phyloP scores from a whole-genome alignment of 2,329 filamentous ascomycete species.

The Aspergillus viridinutans region DNA sequence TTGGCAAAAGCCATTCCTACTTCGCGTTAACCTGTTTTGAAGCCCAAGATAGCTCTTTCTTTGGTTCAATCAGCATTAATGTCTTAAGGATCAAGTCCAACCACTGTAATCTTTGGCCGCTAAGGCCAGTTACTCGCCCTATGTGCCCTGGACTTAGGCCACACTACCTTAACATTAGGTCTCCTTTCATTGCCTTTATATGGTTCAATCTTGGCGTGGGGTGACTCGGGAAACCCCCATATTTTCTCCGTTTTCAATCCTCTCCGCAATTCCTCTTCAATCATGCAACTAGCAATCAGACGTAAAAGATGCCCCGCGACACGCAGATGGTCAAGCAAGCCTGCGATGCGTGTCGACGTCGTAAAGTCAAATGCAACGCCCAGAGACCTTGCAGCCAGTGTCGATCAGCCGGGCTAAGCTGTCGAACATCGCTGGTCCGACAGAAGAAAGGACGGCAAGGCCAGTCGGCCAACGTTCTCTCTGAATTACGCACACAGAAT shows the following conservation, averaged over 20 bases:
- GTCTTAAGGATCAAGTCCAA: not conserved
- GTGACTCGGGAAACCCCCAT: not conserved
- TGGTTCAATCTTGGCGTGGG: not conserved
- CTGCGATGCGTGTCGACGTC: slow-evolving; percentile 23
- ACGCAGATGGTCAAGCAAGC: slow-evolving; percentile 10
- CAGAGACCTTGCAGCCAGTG: slow-evolving; percentile 17
- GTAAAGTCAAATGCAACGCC: slow-evolving; percentile 20
- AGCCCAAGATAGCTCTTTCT: too few species aligned
- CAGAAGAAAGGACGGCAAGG: slow-evolving; percentile 21
- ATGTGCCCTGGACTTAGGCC: too few species aligned
- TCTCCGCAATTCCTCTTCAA: not conserved
- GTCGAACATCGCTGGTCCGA: slow-evolving; percentile 12
- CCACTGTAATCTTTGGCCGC: not conserved
- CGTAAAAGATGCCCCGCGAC: slow-evolving; percentile 4
- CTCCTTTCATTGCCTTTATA: not conserved
- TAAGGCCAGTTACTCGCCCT: too few species aligned
- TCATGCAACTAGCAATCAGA: not conserved
- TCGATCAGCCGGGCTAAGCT: slow-evolving; percentile 12
- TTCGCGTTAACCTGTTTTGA: slow-evolving; percentile 19
- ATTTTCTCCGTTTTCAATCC: not conserved
- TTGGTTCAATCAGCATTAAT: too few species aligned
- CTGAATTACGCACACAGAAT: slow-evolving; percentile 11
- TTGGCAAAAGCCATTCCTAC: slow-evolving; percentile 12
- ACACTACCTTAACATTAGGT: not conserved
- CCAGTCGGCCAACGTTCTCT: slow-evolving; percentile 17